phyloP scores from a whole-genome alignment of 2,329 filamentous ascomycete genomes.

The Ophiostoma tasmaniense region DNA sequence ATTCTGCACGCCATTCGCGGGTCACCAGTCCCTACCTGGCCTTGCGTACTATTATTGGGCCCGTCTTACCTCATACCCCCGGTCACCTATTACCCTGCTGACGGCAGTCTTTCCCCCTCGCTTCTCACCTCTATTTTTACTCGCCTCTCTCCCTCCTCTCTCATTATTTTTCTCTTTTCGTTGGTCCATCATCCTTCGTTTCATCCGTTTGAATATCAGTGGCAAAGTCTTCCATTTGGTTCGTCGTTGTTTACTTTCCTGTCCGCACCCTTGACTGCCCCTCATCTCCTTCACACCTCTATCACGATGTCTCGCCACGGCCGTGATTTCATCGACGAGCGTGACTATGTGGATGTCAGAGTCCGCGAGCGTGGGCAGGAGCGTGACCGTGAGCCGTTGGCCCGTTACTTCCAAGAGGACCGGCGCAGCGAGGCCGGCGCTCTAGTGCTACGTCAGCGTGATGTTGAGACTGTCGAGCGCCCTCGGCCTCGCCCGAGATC shows the following conservation, averaged over 20 bases:
- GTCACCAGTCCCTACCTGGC: background rate
- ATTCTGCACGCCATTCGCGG: background rate
- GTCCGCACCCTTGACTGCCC: background rate
- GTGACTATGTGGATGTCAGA: slow-evolving; percentile 19
- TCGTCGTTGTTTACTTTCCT: background rate
- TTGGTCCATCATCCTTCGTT: background rate
- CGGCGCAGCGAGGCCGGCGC: slow-evolving; percentile 38
- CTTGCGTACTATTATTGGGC: background rate
- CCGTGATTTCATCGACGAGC: slow-evolving; percentile 17
- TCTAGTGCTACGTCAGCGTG: slow-evolving; percentile 46
- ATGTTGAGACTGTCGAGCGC: slow-evolving; percentile 46
- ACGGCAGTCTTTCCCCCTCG: background rate
- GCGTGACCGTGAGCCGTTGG: slow-evolving; percentile 34
- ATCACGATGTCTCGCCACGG: slow-evolving; percentile 16
- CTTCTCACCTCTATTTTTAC: background rate
- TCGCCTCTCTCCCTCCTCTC: background rate
- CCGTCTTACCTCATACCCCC: background rate
- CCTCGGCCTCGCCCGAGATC: slow-evolving; percentile 35
- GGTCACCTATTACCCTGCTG: background rate
- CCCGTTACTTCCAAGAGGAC: slow-evolving; percentile 45
- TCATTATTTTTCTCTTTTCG: background rate
- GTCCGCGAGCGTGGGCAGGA: slow-evolving; percentile 38
- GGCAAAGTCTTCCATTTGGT: background rate
- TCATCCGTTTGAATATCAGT: background rate
- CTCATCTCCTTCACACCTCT: background rate